Conservation (phyloP, 441 rosid species). For the Macaranga tanarius region DNA sequence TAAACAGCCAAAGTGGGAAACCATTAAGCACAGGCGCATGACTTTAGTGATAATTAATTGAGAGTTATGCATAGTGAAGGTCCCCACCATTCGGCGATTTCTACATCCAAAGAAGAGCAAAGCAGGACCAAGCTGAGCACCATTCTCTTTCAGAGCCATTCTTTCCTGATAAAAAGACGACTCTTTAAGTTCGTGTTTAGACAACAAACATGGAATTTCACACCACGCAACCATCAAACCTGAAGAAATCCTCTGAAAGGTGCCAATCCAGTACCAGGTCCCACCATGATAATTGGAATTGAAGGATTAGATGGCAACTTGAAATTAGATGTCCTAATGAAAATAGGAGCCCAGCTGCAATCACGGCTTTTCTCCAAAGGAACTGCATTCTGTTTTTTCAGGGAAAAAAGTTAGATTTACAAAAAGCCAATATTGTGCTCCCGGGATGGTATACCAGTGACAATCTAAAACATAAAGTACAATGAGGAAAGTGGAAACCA, state of each 20-base stretch:
- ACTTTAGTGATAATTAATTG: not conserved
- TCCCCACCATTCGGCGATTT: slow-evolving; percentile 68
- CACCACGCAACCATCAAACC: slow-evolving; percentile 32
- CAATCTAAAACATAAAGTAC: not conserved
- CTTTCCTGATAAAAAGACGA: slow-evolving; percentile 59
- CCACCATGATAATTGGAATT: slow-evolving; percentile 91
- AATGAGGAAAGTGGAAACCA: not conserved
- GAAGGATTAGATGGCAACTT: slow-evolving; percentile 80
- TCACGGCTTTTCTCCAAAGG: slow-evolving; percentile 59
- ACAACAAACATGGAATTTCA: not conserved
- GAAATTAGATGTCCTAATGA: slow-evolving; percentile 85
- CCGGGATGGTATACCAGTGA: not conserved
- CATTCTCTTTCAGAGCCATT: slow-evolving; percentile 69
- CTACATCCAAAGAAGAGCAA: slow-evolving; percentile 94
- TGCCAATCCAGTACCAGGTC: slow-evolving; percentile 98
- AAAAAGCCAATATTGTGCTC: not conserved
- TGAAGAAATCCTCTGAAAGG: slow-evolving; percentile 98
- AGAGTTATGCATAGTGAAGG: not conserved
- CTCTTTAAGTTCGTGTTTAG: slow-evolving; percentile 12
- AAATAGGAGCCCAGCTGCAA: slow-evolving; percentile 81
- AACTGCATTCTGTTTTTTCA: slow-evolving; percentile 53
- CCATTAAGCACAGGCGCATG: not conserved
- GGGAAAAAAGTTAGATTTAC: slow-evolving; percentile 18
- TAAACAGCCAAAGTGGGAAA: slow-evolving; percentile 8
- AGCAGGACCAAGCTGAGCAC: slow-evolving; percentile 73